phyloP scores from a whole-genome alignment of 2,329 filamentous ascomycete genomes.

The Trichoderma oligosporum region DNA sequence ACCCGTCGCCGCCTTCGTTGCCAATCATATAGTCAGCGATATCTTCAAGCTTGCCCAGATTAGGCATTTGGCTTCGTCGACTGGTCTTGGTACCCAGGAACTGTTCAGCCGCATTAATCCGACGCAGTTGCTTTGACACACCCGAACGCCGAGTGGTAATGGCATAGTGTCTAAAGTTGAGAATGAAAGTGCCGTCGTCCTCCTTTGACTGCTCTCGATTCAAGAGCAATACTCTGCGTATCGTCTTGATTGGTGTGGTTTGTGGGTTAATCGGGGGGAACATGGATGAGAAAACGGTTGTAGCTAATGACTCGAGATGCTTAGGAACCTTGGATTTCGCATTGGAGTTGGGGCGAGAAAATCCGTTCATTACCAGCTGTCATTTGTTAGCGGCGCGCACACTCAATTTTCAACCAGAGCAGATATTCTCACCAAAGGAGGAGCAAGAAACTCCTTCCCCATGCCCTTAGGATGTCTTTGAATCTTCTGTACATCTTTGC shows the following conservation, averaged over 20 bases:
- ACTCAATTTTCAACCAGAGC: too few relatives aligned
- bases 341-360: constrained; percentile 62
- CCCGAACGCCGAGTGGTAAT: constrained; percentile 87
- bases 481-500: constrained; percentile 81
- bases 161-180: constrained; percentile 90
- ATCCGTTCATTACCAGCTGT: constrained; percentile 96
- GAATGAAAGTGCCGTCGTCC: constrained; percentile 67
- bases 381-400: constrained; percentile 28
- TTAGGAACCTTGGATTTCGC: constrained; percentile 73
- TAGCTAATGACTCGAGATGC: constrained; percentile 88
- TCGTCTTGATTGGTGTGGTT: constrained; percentile 83
- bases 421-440: constrained; percentile 65
- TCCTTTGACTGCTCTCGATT: constrained; percentile 68
- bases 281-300: constrained; percentile 90
- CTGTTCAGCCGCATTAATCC: constrained; percentile 82
- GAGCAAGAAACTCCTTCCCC: constrained; percentile 79
- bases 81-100: constrained; percentile 59
- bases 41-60: constrained; percentile 85
- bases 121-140: constrained; percentile 76
- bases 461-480: constrained; percentile 78
- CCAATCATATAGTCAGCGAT: constrained; percentile 94
- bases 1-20: constrained; percentile 68
- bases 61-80: constrained; percentile 70
- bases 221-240: constrained; percentile 82
- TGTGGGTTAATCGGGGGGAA: constrained; percentile 96